Evolutionary conservation across 805 yeast genomes (phyloP).

Genomic region (Pichia gijzeniarum): DNA sequence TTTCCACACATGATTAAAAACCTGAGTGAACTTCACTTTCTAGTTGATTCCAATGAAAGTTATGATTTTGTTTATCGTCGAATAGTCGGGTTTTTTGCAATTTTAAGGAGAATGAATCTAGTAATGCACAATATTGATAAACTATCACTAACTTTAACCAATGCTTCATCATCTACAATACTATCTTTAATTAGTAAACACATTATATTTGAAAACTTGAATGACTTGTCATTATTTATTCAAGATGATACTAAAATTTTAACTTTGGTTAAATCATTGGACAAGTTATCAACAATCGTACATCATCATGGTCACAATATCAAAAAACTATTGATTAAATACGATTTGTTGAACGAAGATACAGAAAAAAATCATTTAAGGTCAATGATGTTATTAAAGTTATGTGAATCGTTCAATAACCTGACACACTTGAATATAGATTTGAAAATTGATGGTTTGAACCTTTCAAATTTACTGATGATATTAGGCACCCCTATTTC

Average conservation of each 20-base stretch:
- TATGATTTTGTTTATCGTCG: slow-evolving; percentile 28
- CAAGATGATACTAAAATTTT: slow-evolving; percentile 28
- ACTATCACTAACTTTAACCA: slow-evolving; percentile 27
- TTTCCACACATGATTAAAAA: slow-evolving; percentile 23
- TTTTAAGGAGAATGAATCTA: slow-evolving; percentile 27
- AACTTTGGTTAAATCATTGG: slow-evolving; percentile 25
- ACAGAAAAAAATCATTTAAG: slow-evolving; percentile 29
- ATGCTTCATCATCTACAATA: slow-evolving; percentile 28
- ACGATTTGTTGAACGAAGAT: slow-evolving; percentile 21
- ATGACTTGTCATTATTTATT: slow-evolving; percentile 22
- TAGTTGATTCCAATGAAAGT: slow-evolving; percentile 18
- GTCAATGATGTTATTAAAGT: slow-evolving; percentile 27
- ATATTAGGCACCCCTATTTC: slow-evolving; percentile 28
- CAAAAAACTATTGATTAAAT: slow-evolving; percentile 21
- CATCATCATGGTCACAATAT: slow-evolving; percentile 22
- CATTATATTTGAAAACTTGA: slow-evolving; percentile 27
- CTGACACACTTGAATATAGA: slow-evolving; percentile 21
- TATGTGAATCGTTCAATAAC: slow-evolving; percentile 23
- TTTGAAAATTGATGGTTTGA: slow-evolving; percentile 23
- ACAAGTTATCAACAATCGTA: slow-evolving; percentile 22
- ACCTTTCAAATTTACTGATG: slow-evolving; percentile 29
- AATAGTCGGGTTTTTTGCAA: slow-evolving; percentile 31
- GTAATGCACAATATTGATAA: slow-evolving; percentile 21
- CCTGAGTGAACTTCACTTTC: slow-evolving; percentile 24
- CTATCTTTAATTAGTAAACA: slow-evolving; percentile 25